These are phyloP conservation scores for Penicilliopsis zonata DNA, from an alignment of 495 filamentous ascomycete species.

Conservation along the genomic window DNA sequence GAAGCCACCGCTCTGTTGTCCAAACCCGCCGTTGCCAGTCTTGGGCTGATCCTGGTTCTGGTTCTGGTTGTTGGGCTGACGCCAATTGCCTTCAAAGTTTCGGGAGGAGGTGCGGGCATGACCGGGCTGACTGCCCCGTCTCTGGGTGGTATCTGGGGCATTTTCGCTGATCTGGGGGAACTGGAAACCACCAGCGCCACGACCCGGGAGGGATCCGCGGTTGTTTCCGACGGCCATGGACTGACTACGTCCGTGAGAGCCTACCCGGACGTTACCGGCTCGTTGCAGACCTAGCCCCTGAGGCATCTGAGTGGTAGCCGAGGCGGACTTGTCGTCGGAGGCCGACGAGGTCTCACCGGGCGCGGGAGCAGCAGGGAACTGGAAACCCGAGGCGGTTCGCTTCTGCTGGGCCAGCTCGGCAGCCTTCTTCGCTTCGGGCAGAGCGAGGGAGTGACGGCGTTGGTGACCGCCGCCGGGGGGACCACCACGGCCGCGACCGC, in stretches of 20 bases:
- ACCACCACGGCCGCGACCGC: slow-evolving; percentile 63
- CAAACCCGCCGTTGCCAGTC: slow-evolving; percentile 51
- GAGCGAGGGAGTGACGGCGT: slow-evolving; percentile 84
- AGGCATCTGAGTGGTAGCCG: slow-evolving; percentile 19
- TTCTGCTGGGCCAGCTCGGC: slow-evolving; percentile 96
- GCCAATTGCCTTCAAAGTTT: slow-evolving; percentile 98
- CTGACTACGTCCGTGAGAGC: slow-evolving; percentile 54
- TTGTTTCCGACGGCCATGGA: slow-evolving; percentile 55
- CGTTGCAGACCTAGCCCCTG: slow-evolving; percentile 34
- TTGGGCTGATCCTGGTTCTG: slow-evolving; percentile 42
- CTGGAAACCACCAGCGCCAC: slow-evolving; percentile 56
- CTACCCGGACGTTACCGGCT: slow-evolving; percentile 38
- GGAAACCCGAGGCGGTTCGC: slow-evolving; percentile 82
- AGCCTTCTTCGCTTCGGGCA: slow-evolving; percentile 95
- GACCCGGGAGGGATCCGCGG: slow-evolving; percentile 40
- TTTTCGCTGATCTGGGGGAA: slow-evolving; percentile 51
- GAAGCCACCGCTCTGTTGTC: slow-evolving; percentile 54
- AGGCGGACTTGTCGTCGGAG: slow-evolving; percentile 28
- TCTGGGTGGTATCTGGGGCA: slow-evolving; percentile 52
- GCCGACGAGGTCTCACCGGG: slow-evolving; percentile 33
- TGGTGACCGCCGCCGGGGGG: slow-evolving; percentile 70
- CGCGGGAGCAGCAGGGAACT: slow-evolving; percentile 77
- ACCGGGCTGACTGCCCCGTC: slow-evolving; percentile 52
- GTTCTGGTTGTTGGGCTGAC: slow-evolving; percentile 64
- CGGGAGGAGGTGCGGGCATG: slow-evolving; percentile 74